Base-by-base conservation (phyloP, 2,329 filamentous ascomycete genomes). In the Pseudonectria buxi region DNA sequence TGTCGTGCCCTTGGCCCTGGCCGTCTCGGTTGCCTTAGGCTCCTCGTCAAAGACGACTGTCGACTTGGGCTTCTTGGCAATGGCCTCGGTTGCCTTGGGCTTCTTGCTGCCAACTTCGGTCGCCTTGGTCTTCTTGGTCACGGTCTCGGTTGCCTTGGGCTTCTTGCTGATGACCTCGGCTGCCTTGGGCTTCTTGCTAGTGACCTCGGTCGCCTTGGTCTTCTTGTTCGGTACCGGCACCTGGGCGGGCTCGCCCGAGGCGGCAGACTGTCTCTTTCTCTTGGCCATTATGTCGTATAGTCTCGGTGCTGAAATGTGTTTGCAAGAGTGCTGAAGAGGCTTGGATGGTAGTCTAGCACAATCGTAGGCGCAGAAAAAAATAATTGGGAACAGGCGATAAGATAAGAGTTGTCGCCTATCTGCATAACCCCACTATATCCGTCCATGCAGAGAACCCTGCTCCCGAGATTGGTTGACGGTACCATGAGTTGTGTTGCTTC, bases 191-290 rank as follows among this genome's bases (percentile, higher is more conserved):
- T 62, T 63, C 34, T 67, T 67, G 10, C 43, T 47, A 32, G 24
- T 11, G 15, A 37, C 35, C 18, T 22, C 18, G 9, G 9, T 9
- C 10, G 44, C 41, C 41, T 51, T 53, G 14, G 53, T 35, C 39
- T 62, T 63, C 34, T 67, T 67, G 11, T 44, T 47, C 2, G 49
- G 28, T 1, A 36, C 37, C 22, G 50, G 15, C 18, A 55, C 56
- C 3, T 45, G n/a, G 6, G 41, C 41, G 12, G 50, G 30, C 10
- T 57, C 52, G 36, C 44, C 51, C 36, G 44, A 49, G 11, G 45
- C 37, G 14, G 44, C 53, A 14, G 61, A 56, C 41, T 62, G 57
- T 55, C 67, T 67, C 65, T 72, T 73, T 53, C 69, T 61, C 49
- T 73, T 73, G 13, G 54, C 66, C 69, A 72, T 72, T 40, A 32